Evolutionary conservation across 192 early-diverging fungal genomes (phyloP), one percentile per base, ranked within the genome.

Genomic region (Podochytrium sp.): DNA sequence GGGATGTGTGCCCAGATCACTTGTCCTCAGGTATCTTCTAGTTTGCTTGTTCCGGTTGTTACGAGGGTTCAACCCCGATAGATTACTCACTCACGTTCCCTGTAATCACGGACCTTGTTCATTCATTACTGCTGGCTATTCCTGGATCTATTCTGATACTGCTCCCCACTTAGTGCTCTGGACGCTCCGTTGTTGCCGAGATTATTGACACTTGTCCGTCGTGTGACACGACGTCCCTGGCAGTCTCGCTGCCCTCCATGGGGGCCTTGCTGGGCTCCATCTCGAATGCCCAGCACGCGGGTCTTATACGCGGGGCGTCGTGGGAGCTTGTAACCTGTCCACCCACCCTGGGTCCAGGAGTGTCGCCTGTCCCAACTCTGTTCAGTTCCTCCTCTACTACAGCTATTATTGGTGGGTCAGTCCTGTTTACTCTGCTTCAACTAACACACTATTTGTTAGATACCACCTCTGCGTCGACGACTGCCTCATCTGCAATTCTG

Each of bases 241-340:
- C 69, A 14, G 47, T 71, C 30, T 37, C 30, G 10, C 35, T 55
- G 7, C 52, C 12, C 16, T 53, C 69, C 20, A 71, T 71, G 69
- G 69, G 69, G 0, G 52, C 33, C 56, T 23, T 71, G 37, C 40
- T 71, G 25, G 69, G 69, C 53, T 6, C 16, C 6, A 12, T 32
- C 1, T 6, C 12, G 16, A 3, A 18, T 1, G 69, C 69, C 1
- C 14, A 34, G 12, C 58, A 60, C 32, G 32, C 49, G 4, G 69
- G 69, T 33, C 56, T 71, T 1, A 32, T 71, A 14, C 23, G 20
- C 14, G 27, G n/a, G 20, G 69, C 52, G 29, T 27, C 41, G 14
- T 71, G 56, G 55, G 14, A 57, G 39, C n/a, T 55, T 60, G 41
- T 59, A 2, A 6, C 41, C 5, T 71, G 69, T 49, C 69, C 69